A percentile compares a stretch with the other conserved stretches of the same genome.
Conservation (phyloP, 2,329 filamentous ascomycete species). For the Arthrobotrys iridis region DNA sequence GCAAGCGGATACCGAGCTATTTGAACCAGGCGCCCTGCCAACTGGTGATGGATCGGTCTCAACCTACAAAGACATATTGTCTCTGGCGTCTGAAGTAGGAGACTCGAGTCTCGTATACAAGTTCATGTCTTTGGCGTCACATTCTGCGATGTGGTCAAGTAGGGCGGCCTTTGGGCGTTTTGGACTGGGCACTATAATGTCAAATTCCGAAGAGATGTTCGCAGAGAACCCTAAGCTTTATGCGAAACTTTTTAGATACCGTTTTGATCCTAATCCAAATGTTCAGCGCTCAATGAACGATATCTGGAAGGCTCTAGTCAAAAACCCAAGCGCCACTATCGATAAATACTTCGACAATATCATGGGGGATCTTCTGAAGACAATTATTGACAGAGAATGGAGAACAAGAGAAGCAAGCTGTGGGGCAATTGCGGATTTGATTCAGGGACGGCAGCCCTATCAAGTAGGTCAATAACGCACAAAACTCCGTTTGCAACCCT, state of each 20-base stretch:
- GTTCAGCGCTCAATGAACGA: constrained; percentile 96
- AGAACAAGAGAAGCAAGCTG: constrained; percentile 91
- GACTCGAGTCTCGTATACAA: constrained; percentile 97
- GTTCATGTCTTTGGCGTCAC: constrained; percentile 96
- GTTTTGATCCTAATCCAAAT: constrained; percentile 93
- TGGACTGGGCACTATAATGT: constrained; percentile 89
- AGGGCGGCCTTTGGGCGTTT: constrained; percentile 94
- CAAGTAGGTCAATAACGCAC: constrained; percentile 11
- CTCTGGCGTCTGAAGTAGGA: constrained; percentile 91
- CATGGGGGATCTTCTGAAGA: constrained; percentile 84
- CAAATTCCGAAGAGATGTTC: constrained; percentile 77
- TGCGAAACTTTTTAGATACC: constrained; percentile 91
- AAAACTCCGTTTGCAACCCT: background rate
- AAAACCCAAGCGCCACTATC: constrained; percentile 80
- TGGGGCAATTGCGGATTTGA: constrained; percentile 84
- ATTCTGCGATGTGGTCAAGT: constrained; percentile 97
- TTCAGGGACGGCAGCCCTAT: constrained; percentile 74
- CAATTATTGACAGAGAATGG: constrained; percentile 91
- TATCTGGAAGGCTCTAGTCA: constrained; percentile 96
- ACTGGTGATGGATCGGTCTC: constrained; percentile 90
- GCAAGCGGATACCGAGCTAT: constrained; percentile 88
- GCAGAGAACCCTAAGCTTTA: constrained; percentile 90
- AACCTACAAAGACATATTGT: constrained; percentile 97
- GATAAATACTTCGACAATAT: constrained; percentile 87
- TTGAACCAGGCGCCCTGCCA: constrained; percentile 87